Conservation (phyloP, 2,329 filamentous ascomycete species). For the Mycosphaerella arachidis region DNA sequence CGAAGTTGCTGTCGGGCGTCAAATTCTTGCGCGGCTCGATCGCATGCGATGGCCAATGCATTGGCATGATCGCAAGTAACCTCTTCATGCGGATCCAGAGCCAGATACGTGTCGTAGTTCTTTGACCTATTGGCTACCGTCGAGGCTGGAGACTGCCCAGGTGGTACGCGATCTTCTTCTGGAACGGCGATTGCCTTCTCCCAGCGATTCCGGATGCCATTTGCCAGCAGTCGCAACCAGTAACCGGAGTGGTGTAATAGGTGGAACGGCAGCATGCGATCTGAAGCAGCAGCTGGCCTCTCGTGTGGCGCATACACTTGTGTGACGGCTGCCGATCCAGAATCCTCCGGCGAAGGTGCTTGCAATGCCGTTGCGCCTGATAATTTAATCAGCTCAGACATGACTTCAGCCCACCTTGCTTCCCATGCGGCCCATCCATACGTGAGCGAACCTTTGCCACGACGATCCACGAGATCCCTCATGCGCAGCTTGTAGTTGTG, state of each 20-base stretch:
- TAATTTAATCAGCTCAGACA: slow-evolving; percentile 56
- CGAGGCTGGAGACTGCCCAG: slow-evolving; percentile 53
- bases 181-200: slow-evolving; percentile 52
- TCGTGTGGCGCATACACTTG: slow-evolving; percentile 47
- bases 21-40: slow-evolving; percentile 48
- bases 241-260: slow-evolving; percentile 59
- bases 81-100: slow-evolving; percentile 55
- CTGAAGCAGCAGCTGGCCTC: slow-evolving; percentile 46
- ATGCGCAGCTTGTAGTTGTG: slow-evolving; percentile 69
- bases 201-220: slow-evolving; percentile 49
- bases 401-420: slow-evolving; percentile 62
- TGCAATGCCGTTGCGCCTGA: slow-evolving; percentile 47
- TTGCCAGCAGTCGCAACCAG: slow-evolving; percentile 53
- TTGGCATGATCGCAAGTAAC: slow-evolving; percentile 50
- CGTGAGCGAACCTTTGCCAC: slow-evolving; percentile 78
- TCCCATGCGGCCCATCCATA: slow-evolving; percentile 97
- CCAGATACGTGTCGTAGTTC: slow-evolving; percentile 58
- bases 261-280: slow-evolving; percentile 55
- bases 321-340: slow-evolving; percentile 7
- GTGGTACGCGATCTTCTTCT: slow-evolving; percentile 54
- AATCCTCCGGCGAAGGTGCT: slow-evolving; percentile 8
- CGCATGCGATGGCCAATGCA: slow-evolving; percentile 47
- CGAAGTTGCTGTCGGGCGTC: slow-evolving; percentile 49
- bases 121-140: slow-evolving; percentile 50
- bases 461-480: slow-evolving; percentile 71